phyloP scores from a whole-genome alignment of 2,329 filamentous ascomycete species.

The Alternaria ethzedia region DNA sequence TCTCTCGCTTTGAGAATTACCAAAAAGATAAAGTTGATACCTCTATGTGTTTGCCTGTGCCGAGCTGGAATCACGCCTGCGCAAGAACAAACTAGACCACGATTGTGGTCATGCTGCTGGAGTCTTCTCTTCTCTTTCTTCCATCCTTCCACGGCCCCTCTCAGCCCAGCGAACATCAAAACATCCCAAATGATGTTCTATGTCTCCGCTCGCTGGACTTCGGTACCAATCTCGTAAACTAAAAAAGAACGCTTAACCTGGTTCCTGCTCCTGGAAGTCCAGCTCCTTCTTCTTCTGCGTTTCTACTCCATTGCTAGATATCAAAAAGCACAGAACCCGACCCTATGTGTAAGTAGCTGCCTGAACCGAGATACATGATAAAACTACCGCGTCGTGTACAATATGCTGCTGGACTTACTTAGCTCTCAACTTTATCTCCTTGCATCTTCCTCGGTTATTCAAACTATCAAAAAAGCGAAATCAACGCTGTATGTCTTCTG shows the following conservation, averaged over 20 bases:
- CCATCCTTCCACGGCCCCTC: not conserved
- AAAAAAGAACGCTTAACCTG: too few species aligned
- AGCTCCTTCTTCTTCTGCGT: too few species aligned
- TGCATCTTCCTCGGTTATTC: rapidly evolving
- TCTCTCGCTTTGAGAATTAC: not conserved
- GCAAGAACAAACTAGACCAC: not conserved
- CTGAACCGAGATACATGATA: too few species aligned
- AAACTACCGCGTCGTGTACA: too few species aligned
- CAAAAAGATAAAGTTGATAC: not conserved
- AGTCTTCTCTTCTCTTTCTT: rapidly evolving
- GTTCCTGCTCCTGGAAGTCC: too few species aligned
- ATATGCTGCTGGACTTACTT: too few species aligned
- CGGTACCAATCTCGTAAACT: too few species aligned
- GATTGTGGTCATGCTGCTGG: not conserved
- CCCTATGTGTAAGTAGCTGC: too few species aligned
- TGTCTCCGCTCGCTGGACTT: not conserved
- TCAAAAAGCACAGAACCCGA: too few species aligned
- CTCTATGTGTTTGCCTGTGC: not conserved
- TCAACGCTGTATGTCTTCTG: too few species aligned
- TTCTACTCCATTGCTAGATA: too few species aligned
- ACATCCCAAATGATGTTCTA: rapidly evolving
- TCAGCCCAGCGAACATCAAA: not conserved
- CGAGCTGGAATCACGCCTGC: not conserved
- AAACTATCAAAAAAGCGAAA: too few species aligned
- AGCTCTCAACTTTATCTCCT: rapidly evolving